Evolutionary conservation across 805 yeast species (phyloP).

Genomic region (Yamadazyma ubonensis): DNA sequence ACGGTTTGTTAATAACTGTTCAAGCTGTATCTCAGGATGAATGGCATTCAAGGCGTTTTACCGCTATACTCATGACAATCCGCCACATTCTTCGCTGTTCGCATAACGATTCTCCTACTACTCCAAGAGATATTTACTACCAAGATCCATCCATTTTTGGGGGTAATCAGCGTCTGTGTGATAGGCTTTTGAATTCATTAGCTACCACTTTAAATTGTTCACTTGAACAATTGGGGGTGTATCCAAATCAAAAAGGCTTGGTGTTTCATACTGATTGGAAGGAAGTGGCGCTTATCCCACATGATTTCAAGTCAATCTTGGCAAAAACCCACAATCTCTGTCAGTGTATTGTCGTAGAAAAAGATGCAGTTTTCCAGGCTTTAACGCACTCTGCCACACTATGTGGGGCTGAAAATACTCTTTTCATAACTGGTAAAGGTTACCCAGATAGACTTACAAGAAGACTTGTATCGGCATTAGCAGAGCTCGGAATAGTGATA

Average conservation of each 20-base stretch:
- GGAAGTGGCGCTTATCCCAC: constrained; percentile 24
- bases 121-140: constrained; percentile 60
- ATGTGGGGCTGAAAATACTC: not conserved
- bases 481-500: constrained; percentile 31
- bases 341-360: constrained; percentile 31
- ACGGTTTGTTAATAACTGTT: not conserved
- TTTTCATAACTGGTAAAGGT: constrained; percentile 62
- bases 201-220: constrained; percentile 37
- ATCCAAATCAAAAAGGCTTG: constrained; percentile 58
- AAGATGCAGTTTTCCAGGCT: constrained; percentile 41
- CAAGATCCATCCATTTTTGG: constrained; percentile 52
- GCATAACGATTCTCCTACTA: constrained; percentile 19
- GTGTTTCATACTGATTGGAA: constrained; percentile 22
- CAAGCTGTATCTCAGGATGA: not conserved
- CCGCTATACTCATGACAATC: constrained; percentile 1
- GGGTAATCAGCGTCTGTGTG: constrained; percentile 40
- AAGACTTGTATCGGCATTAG: constrained; percentile 33
- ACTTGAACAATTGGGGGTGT: constrained; percentile 42
- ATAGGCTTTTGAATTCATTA: constrained; percentile 37
- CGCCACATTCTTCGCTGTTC: constrained; percentile 2
- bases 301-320: not conserved
- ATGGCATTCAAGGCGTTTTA: constrained; percentile 1
- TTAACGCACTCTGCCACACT: constrained; percentile 18
- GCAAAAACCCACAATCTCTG: not conserved
- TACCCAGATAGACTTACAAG: constrained; percentile 60